Percentiles rank a stretch among this genome's conserved stretches.
These are phyloP conservation scores for Cordyceps cicadae DNA, from an alignment of 2,329 filamentous ascomycete species.

Conservation along the genomic window DNA sequence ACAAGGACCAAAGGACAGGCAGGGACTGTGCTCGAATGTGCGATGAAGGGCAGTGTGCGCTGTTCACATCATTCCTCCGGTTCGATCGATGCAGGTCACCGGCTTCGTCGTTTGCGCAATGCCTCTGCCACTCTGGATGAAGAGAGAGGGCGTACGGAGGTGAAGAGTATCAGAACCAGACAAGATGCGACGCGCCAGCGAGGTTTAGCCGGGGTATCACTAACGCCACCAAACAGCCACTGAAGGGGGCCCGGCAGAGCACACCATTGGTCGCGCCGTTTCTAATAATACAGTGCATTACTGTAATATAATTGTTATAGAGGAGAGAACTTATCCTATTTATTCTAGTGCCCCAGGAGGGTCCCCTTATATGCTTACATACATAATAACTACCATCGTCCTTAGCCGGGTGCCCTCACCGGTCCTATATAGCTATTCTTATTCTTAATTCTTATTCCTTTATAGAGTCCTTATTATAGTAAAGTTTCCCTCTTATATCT, in stretches of 20 bases:
- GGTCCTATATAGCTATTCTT: too few relatives aligned
- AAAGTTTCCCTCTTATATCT: too few relatives aligned
- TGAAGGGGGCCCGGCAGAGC: neutral
- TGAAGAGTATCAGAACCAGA: neutral
- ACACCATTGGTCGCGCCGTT: too few relatives aligned
- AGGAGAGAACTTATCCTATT: too few relatives aligned
- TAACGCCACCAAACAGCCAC: neutral
- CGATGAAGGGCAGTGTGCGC: neutral
- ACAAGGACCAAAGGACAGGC: neutral
- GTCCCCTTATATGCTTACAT: too few relatives aligned
- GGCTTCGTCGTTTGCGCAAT: neutral
- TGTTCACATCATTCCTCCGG: conserved; percentile 1
- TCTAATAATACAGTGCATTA: too few relatives aligned
- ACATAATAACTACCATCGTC: too few relatives aligned
- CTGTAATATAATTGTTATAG: too few relatives aligned
- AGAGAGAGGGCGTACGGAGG: neutral
- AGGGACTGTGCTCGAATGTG: neutral
- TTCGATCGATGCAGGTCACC: neutral
- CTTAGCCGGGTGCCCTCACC: too few relatives aligned
- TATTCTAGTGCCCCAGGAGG: too few relatives aligned
- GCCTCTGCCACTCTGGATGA: neutral
- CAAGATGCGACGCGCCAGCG: conserved; percentile 3
- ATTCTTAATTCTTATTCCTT: too few relatives aligned
- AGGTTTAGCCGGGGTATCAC: conserved; percentile 8
- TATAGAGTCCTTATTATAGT: too few relatives aligned